Conservation (phyloP, 2,329 filamentous ascomycete genomes). For the Ophiocordyceps camponoti-floridani region DNA sequence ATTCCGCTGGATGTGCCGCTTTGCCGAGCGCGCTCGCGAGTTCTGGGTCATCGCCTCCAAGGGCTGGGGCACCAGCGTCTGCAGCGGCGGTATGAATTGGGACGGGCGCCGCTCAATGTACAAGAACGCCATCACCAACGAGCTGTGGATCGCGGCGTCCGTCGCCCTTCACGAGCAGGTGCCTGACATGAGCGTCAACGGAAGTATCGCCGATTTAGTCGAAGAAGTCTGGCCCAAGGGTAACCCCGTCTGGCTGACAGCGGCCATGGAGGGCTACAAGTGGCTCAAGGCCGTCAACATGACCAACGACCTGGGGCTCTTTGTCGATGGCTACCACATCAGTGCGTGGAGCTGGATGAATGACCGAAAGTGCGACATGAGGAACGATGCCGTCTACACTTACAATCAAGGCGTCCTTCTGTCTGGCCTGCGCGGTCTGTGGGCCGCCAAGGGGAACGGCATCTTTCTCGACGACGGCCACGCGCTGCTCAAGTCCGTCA, state of each 20-base stretch:
- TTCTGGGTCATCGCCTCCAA: slow-evolving; percentile 69
- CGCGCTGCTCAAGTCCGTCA: slow-evolving; percentile 52
- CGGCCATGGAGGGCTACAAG: slow-evolving; percentile 59
- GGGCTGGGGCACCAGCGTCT: slow-evolving; percentile 71
- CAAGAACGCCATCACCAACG: slow-evolving; percentile 93
- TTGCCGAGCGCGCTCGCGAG: slow-evolving; percentile 64
- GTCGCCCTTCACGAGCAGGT: slow-evolving; percentile 82
- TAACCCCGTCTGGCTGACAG: slow-evolving; percentile 49
- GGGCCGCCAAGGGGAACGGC: slow-evolving; percentile 55
- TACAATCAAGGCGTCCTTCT: slow-evolving; percentile 92
- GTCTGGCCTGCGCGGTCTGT: slow-evolving; percentile 64
- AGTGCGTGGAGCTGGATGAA: slow-evolving; percentile 10
- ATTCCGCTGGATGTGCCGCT: slow-evolving; percentile 53
- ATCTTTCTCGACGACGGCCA: slow-evolving; percentile 67
- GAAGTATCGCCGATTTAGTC: slow-evolving; percentile 35
- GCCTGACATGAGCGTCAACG: slow-evolving; percentile 58
- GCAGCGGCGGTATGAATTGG: slow-evolving; percentile 82
- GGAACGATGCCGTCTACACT: slow-evolving; percentile 82
- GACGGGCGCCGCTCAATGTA: slow-evolving; percentile 65
- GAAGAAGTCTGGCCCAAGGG: slow-evolving; percentile 13
- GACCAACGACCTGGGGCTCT: slow-evolving; percentile 58
- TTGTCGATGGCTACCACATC: slow-evolving; percentile 81
- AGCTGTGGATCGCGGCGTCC: slow-evolving; percentile 72
- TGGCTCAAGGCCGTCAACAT: slow-evolving; percentile 73
- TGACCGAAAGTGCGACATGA: slow-evolving; percentile 57